Conservation (phyloP, 169 alveolate species). For the Babesia ovata region DNA sequence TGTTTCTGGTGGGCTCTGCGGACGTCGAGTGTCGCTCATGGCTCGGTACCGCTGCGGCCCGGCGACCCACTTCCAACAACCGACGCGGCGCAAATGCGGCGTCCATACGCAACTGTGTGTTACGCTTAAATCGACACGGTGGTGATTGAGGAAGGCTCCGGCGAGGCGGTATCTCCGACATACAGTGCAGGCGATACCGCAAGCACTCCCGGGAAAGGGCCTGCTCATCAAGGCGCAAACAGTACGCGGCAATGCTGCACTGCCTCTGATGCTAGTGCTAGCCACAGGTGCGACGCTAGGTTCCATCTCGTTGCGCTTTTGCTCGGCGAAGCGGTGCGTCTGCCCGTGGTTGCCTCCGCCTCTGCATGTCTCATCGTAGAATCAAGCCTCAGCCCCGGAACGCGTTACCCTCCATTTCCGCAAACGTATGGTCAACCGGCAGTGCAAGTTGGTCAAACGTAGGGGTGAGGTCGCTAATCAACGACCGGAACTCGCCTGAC, state of each 20-base stretch:
- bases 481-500: no score
- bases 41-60: background rate
- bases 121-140: background rate
- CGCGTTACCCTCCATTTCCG: no score
- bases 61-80: background rate
- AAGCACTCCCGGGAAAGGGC: conserved; percentile 71
- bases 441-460: no score
- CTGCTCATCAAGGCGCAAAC: conserved; percentile 73
- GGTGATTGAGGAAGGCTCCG: conserved; percentile 22
- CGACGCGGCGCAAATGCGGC: background rate
- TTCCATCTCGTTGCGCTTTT: no score
- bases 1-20: no score
- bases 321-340: no score
- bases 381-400: no score
- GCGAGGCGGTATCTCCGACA: background rate
- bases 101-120: background rate
- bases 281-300: no score
- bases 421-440: background rate
- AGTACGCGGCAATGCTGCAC: conserved; percentile 67
- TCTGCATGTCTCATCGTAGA: no score
- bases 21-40: no score
- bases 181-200: conserved; percentile 52
- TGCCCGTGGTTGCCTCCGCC: no score
- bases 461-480: no score
- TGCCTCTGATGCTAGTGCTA: background rate